Percentiles rank a stretch among this genome's conserved stretches.
phyloP scores from a whole-genome alignment of 2,329 filamentous ascomycete genomes.

The Cladosporium oxysporum region DNA sequence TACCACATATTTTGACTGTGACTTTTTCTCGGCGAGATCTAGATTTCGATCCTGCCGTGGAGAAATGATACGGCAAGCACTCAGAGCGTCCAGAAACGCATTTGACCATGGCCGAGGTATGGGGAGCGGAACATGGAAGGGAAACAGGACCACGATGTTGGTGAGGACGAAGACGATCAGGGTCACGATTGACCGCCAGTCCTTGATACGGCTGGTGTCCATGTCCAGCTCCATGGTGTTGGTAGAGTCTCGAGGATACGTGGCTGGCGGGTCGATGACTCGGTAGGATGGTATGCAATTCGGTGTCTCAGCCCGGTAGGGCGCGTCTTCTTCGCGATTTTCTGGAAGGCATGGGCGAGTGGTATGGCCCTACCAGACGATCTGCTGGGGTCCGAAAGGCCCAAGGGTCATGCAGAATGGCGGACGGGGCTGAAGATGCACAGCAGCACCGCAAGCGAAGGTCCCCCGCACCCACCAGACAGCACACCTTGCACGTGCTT shows the following conservation, averaged over 20 bases:
- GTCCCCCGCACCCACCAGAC: neutral
- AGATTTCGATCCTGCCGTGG: conserved; percentile 38
- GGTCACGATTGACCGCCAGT: conserved; percentile 71
- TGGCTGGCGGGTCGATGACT: neutral
- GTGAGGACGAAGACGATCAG: conserved; percentile 68
- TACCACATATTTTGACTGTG: conserved; percentile 48
- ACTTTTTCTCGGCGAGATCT: conserved; percentile 32
- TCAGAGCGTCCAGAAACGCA: conserved; percentile 47
- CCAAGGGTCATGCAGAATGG: neutral
- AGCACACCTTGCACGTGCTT: neutral
- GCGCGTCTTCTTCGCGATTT: neutral
- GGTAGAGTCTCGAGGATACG: neutral
- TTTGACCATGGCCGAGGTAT: conserved; percentile 56
- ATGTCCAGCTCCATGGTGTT: conserved; percentile 39
- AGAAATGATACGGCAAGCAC: conserved; percentile 55
- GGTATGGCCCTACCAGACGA: neutral
- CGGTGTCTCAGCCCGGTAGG: neutral
- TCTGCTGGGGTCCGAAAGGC: neutral
- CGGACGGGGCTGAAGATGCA: neutral
- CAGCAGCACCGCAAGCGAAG: neutral
- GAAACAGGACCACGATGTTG: conserved; percentile 69
- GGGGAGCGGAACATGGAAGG: conserved; percentile 65
- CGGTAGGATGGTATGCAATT: neutral
- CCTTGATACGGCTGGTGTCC: conserved; percentile 58
- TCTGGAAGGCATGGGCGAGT: neutral